Conservation (phyloP, 2,329 filamentous ascomycete genomes). For the Akanthomyces muscarius region DNA sequence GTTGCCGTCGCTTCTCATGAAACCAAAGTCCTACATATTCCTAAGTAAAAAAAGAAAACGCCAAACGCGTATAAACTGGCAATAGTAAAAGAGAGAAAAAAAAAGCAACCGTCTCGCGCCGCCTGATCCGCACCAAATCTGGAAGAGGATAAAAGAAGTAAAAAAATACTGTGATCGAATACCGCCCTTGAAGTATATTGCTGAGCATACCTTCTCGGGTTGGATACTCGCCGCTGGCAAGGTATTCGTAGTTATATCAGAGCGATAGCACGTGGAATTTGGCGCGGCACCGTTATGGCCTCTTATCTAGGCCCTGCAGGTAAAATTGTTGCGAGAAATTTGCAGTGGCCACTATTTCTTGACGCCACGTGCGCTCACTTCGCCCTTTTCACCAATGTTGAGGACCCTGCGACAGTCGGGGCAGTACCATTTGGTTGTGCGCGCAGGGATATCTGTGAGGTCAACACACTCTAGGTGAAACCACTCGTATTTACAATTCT, state of each 20-base stretch:
- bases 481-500: slow-evolving; percentile 77
- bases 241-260: neutral
- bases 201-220: too few relatives aligned
- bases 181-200: neutral
- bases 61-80: neutral
- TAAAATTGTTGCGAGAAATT: neutral
- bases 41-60: neutral
- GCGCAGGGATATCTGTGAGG: slow-evolving; percentile 61
- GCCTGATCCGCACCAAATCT: neutral
- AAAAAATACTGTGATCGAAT: neutral
- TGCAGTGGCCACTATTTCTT: slow-evolving; percentile 33
- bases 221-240: too few relatives aligned
- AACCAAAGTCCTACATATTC: neutral
- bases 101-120: slow-evolving; percentile 6
- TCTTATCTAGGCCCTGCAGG: neutral
- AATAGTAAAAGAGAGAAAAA: neutral
- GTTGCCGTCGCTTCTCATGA: neutral
- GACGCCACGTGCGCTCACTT: slow-evolving; percentile 56
- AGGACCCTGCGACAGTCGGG: slow-evolving; percentile 65
- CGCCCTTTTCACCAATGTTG: slow-evolving; percentile 60
- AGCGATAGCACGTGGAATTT: neutral
- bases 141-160: neutral
- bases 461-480: slow-evolving; percentile 78
- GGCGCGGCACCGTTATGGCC: neutral
- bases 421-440: slow-evolving; percentile 81